phyloP scores from a whole-genome alignment of 2,329 filamentous ascomycete species.

The Alternaria triticina region DNA sequence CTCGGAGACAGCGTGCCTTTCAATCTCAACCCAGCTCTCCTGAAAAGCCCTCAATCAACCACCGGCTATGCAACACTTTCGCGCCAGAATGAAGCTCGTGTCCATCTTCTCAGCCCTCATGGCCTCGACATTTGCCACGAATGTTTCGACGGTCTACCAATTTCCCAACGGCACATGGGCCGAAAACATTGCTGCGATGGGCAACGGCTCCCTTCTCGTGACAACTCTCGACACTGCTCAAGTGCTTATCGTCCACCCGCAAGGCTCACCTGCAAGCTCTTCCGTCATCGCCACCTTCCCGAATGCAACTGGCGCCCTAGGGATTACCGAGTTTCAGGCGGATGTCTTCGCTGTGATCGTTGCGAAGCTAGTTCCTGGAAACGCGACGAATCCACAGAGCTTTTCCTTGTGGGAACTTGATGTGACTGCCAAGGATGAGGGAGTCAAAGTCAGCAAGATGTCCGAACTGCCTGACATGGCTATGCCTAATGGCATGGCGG shows the following conservation, averaged over 20 bases:
- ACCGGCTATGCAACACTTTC: background rate
- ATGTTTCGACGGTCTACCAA: conserved; percentile 25
- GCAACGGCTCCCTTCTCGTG: conserved; percentile 49
- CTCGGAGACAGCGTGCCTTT: background rate
- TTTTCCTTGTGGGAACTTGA: conserved; percentile 29
- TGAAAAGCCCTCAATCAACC: background rate
- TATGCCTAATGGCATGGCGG: conserved; percentile 33
- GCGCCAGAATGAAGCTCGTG: conserved; percentile 2
- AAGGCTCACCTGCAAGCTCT: conserved; percentile 15
- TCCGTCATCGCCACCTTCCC: conserved; percentile 39
- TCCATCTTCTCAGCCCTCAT: conserved; percentile 1
- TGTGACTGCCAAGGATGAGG: background rate
- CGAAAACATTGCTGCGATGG: conserved; percentile 49
- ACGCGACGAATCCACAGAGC: conserved; percentile 7
- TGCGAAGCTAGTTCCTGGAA: conserved; percentile 14
- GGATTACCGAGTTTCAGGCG: conserved; percentile 45
- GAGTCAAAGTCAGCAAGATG: conserved; percentile 16
- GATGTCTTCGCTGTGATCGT: conserved; percentile 45
- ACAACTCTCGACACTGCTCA: conserved; percentile 39
- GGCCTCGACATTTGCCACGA: background rate
- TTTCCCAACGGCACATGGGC: conserved; percentile 37
- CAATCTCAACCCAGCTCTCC: background rate
- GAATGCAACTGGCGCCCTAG: conserved; percentile 32
- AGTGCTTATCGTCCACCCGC: conserved; percentile 45
- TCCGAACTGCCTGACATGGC: conserved; percentile 15